Evolutionary conservation across 2,329 filamentous ascomycete species (phyloP).

Genomic region (Elsinoe necatrix): DNA sequence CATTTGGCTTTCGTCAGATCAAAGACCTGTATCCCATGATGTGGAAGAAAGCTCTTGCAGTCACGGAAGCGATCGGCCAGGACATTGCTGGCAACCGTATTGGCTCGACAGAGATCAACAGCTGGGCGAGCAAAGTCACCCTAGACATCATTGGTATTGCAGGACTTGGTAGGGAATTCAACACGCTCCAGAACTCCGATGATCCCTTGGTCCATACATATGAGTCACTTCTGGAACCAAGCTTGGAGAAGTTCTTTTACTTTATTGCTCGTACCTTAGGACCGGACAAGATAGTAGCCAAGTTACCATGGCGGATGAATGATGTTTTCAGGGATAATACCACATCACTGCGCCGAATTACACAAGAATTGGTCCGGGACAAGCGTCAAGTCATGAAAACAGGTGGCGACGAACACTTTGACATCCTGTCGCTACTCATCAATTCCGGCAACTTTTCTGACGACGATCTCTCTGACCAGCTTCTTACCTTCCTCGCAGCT

Average conservation of each 20-base stretch:
- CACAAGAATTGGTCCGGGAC: conserved; percentile 40
- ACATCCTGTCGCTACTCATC: conserved; percentile 43
- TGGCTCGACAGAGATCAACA: conserved; percentile 33
- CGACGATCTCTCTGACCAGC: conserved; percentile 44
- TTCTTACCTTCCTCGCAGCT: conserved; percentile 49
- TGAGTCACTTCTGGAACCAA: conserved; percentile 37
- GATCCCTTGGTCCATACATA: conserved; percentile 31
- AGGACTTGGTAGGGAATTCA: conserved; percentile 38
- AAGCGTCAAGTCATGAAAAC: conserved; percentile 22
- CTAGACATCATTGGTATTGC: conserved; percentile 41
- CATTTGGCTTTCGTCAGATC: conserved; percentile 77
- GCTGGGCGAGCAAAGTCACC: conserved; percentile 38
- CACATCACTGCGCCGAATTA: conserved; percentile 32
- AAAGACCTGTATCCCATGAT: conserved; percentile 79
- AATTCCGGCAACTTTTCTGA: conserved; percentile 47
- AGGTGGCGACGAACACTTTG: conserved; percentile 25
- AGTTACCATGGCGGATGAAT: conserved; percentile 6
- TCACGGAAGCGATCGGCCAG: conserved; percentile 53
- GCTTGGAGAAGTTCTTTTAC: conserved; percentile 33
- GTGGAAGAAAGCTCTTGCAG: conserved; percentile 67
- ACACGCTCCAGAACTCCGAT: conserved; percentile 33
- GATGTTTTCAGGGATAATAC: background rate
- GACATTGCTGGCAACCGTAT: conserved; percentile 36
- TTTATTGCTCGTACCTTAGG: background rate
- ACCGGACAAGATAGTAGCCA: conserved; percentile 9